Conservation (phyloP, 352 stramenopile genomes). For the Phytophthora vignae region DNA sequence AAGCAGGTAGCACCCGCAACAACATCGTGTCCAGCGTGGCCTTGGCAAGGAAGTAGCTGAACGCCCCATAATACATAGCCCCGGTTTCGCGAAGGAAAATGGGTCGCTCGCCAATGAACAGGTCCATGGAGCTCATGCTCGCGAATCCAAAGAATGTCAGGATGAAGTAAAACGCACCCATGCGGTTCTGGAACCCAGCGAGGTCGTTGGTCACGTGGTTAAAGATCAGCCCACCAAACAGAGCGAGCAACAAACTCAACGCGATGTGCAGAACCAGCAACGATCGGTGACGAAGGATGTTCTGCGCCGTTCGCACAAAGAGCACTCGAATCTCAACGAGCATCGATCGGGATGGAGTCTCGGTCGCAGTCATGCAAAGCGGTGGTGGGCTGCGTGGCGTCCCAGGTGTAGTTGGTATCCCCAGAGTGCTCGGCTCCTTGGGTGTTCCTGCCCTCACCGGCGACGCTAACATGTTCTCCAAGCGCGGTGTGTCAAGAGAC, state of each 20-base stretch:
- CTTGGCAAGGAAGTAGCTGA: conserved; percentile 81
- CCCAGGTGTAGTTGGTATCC: conserved; percentile 25
- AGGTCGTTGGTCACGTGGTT: conserved; percentile 79
- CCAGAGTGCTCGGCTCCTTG: conserved; percentile 15
- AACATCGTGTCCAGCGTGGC: conserved; percentile 67
- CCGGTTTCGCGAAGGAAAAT: conserved; percentile 79
- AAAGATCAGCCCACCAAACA: conserved; percentile 75
- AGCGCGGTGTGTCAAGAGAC: conserved; percentile 49
- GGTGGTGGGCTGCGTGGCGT: conserved; percentile 38
- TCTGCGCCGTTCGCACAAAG: conserved; percentile 65
- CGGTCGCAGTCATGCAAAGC: conserved; percentile 2
- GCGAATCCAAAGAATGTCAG: conserved; percentile 82
- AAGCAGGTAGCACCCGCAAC: conserved; percentile 72
- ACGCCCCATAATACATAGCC: conserved; percentile 76
- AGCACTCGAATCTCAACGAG: conserved; percentile 70
- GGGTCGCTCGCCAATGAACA: conserved; percentile 72
- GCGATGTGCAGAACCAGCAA: conserved; percentile 66
- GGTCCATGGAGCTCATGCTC: conserved; percentile 81
- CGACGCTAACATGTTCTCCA: conserved; percentile 43
- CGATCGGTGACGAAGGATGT: conserved; percentile 70
- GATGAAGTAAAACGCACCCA: conserved; percentile 81
- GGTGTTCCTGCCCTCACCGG: conserved; percentile 14
- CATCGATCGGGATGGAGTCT: conserved; percentile 41
- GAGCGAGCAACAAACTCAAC: conserved; percentile 55
- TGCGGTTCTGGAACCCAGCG: conserved; percentile 82